A percentile compares a stretch with the other conserved stretches of the same genome.
phyloP scores from a whole-genome alignment of 768 basidiomycete genomes.

The Podaxis sp. region DNA sequence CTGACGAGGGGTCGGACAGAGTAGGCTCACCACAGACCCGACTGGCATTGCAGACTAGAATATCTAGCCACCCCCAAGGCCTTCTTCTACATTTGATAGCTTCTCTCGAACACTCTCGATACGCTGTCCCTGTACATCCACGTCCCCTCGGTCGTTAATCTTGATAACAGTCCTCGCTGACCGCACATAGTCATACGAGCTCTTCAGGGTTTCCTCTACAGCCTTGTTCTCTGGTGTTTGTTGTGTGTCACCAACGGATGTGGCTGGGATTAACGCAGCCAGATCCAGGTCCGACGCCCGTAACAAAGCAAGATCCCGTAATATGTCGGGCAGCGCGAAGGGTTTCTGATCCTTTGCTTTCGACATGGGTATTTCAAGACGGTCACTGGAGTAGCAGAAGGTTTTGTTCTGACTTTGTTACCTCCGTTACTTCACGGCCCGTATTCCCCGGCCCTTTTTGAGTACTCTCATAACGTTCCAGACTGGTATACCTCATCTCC shows the following conservation, averaged over 20 bases:
- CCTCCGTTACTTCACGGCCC: no score
- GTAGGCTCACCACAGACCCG: background rate
- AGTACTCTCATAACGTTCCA: no score
- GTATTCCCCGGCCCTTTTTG: no score
- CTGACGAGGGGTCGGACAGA: background rate
- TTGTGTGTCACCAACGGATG: background rate
- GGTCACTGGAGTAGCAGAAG: background rate
- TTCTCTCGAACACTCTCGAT: conserved; percentile 53
- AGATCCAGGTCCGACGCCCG: conserved; percentile 49
- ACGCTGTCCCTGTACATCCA: conserved; percentile 46
- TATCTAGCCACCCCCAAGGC: conserved; percentile 18
- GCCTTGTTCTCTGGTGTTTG: background rate
- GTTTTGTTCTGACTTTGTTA: no score
- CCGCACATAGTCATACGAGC: conserved; percentile 55
- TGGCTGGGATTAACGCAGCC: conserved; percentile 19
- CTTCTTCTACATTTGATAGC: conserved; percentile 49
- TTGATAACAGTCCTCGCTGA: conserved; percentile 56
- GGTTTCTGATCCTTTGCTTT: conserved; percentile 38
- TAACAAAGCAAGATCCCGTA: conserved; percentile 70
- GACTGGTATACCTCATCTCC: no score
- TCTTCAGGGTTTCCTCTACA: conserved; percentile 37
- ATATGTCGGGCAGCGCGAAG: conserved; percentile 52
- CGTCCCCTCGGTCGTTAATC: conserved; percentile 45
- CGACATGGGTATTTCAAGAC: conserved; percentile 13
- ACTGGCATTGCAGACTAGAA: background rate